Base-by-base conservation (phyloP, 176 grass and related monocot species). In the Saccharum officinarum region DNA sequence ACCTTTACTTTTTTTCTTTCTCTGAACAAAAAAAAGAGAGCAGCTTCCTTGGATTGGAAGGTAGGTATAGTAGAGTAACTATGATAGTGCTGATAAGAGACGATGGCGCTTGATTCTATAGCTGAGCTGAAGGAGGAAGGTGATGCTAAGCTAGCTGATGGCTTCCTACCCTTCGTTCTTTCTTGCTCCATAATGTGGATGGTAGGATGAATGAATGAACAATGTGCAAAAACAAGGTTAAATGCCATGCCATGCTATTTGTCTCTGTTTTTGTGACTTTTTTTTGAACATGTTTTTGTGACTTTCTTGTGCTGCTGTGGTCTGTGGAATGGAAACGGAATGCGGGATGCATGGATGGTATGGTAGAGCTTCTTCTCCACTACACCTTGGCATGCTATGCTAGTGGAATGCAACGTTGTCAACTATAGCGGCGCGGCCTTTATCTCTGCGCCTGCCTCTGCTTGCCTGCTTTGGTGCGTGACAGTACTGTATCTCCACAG, bases 41-140 rank as follows among this genome's bases (percentile, higher is more conserved):
- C 47, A 60, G 70, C 88, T 62, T 80, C 82, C 70, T 91, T 91
- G 82, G 83, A 86, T 74, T 74, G 65, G 68, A 91, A 86, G 86
- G 80, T 94, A 86, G 92, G 88, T 93, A 94, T 90, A 57, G 18
- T 57, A 22, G 50, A 20, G 92, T 93, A 87, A 87, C 83, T 88
- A 93, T 88, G 49, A 93, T 91, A 86, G 87, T 45, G 74, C 37
- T 80, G 46, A 85, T 80, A 85, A 85, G 70, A 79, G 76, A 59
- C 61, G 66, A 34, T 45, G 87, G 2, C 18, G 49, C 18, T 50
- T 50, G 78, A 62, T n/a, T 47, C 57, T 80, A 38, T 54, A 84
- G 44, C 50, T 79, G 46, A 47, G 3, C 41, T 47, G 46, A 7
- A 55, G 50, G 17, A 55, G 67, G 59, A 74, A 84, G 67, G 20